Conservation (phyloP, 176 grass and related monocot species). For the Carex scoparia region DNA sequence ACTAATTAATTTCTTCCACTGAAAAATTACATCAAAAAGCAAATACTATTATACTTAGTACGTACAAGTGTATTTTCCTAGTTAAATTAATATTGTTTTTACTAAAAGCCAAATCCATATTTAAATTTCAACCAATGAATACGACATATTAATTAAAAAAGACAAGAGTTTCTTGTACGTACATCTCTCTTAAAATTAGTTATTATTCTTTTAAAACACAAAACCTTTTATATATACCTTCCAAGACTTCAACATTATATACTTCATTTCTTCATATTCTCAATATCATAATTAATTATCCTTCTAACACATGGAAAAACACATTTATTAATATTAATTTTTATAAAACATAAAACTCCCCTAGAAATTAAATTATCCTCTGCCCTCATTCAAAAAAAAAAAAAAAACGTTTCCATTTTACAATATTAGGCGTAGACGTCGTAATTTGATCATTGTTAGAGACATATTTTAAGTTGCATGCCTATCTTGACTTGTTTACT, state of each 20-base stretch:
- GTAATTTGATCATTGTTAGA: too few species aligned
- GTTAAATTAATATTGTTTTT: neutral
- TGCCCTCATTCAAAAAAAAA: too few species aligned
- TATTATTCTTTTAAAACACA: neutral
- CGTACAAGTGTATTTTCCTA: neutral
- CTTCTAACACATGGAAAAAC: too few species aligned
- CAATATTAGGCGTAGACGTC: too few species aligned
- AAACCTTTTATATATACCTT: neutral
- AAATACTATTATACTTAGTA: neutral
- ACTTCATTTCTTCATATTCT: too few species aligned
- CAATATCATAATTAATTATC: too few species aligned
- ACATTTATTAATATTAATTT: too few species aligned
- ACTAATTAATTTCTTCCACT: neutral
- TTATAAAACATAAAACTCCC: too few species aligned
- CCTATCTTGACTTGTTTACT: too few species aligned
- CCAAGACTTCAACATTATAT: neutral
- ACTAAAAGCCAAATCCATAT: neutral
- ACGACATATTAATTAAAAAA: neutral
- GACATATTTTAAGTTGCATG: too few species aligned
- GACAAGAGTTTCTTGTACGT: neutral
- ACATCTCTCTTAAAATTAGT: neutral
- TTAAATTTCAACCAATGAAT: neutral
- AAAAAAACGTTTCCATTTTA: too few species aligned
- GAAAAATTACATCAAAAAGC: neutral
- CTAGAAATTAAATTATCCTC: too few species aligned